phyloP scores from a whole-genome alignment of 176 grass and related monocot genomes.

The Avena insularis region DNA sequence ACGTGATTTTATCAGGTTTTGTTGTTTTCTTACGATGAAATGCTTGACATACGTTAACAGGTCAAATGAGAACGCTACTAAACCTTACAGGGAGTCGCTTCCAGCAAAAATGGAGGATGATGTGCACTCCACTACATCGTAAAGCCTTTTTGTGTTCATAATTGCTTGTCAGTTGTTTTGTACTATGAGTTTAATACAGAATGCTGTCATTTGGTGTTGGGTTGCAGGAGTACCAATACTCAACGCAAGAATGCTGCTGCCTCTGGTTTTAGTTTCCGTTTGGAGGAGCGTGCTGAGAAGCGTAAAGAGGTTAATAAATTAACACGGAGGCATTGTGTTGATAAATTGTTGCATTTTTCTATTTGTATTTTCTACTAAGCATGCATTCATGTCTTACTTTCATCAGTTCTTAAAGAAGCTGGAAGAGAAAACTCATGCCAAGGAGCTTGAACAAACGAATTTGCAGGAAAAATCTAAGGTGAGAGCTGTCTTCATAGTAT shows the following conservation, averaged over 20 bases:
- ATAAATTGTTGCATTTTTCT: neutral
- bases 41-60: conserved; percentile 47
- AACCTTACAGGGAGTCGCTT: conserved; percentile 41
- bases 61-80: conserved; percentile 43
- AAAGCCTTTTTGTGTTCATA: conserved; percentile 33
- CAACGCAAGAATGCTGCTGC: conserved; percentile 54
- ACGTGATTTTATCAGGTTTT: neutral
- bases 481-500: conserved; percentile 20
- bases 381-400: neutral
- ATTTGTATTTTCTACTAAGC: conserved; percentile 35
- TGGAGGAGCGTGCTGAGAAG: conserved; percentile 95
- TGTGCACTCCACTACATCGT: conserved; percentile 76
- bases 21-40: conserved; percentile 36
- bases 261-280: conserved; percentile 73
- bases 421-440: conserved; percentile 90
- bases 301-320: conserved; percentile 74
- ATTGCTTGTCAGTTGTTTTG: conserved; percentile 28
- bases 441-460: conserved; percentile 87
- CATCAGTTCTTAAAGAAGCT: conserved; percentile 94
- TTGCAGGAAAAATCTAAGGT: conserved; percentile 95
- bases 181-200: conserved; percentile 13
- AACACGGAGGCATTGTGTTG: neutral
- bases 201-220: conserved; percentile 9
- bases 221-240: conserved; percentile 67
- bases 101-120: conserved; percentile 68